Base-by-base conservation (phyloP, 306 rosid species). In the Medicago truncatula region DNA sequence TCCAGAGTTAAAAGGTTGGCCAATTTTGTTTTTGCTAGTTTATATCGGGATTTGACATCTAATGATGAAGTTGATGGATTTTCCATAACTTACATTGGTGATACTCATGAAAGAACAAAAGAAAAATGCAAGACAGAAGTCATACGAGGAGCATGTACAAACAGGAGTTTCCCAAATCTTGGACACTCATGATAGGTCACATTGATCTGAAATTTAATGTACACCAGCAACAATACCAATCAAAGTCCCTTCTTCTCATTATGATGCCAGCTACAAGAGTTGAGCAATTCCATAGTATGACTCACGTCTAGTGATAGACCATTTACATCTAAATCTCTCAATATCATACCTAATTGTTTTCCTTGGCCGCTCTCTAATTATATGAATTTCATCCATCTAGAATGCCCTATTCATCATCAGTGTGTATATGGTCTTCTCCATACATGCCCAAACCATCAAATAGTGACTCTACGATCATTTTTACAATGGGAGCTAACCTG, bases 111-210 rank as follows among this genome's bases (percentile, higher is more conserved):
- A 71, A 65, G 44, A 36, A 66, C 47, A 18, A 41, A 81, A 62
- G 74, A 54, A 63, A 59, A 69, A 75, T 17, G 36, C 16, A n/a
- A 40, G 71, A 10, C 12, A 78, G 73, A 59, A 25, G n/a, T n/a
- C 16, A 75, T 40, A 81, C 52, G 17, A 8, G 18, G 50, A 36
- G 56, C 25, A 23, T 34, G 28, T 47, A 59, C 68, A 66, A 36
- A 67, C 40, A 57, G 64, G 49, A 8, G 41, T 11, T 72, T 73
- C 74, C 61, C 39, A 78, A 16, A 15, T 61, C 58, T 9, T 60
- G 31, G 18, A 14, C 63, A 71, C 34, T 77, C 59, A 77, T 34
- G 70, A 77, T 44, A 77, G 47, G 28, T 10, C 50, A 62, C 71
- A 70, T 49, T 70, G 73, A 49, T 31, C 18, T 69, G 15, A 39